Conservation (phyloP, 2,329 filamentous ascomycete genomes). For the Ramularia endophylla region DNA sequence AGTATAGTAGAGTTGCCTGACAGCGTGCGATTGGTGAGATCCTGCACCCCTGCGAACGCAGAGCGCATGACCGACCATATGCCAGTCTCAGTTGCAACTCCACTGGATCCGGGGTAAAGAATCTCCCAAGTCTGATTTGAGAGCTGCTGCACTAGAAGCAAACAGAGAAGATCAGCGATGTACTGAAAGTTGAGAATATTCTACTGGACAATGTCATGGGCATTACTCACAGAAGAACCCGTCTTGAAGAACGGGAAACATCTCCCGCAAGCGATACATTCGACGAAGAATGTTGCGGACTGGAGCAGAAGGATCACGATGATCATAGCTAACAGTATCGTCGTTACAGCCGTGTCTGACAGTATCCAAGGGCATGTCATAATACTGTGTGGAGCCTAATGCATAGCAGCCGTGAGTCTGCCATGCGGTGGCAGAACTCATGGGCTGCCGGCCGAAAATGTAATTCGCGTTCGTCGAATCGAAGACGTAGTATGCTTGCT, state of each 20-base stretch:
- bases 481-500: constrained; percentile 56
- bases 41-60: constrained; percentile 42
- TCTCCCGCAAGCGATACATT: constrained; percentile 53
- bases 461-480: constrained; percentile 59
- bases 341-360: constrained; percentile 51
- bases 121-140: constrained; percentile 50
- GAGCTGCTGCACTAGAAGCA: constrained; percentile 49
- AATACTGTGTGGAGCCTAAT: constrained; percentile 50
- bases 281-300: constrained; percentile 54
- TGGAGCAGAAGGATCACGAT: constrained; percentile 55
- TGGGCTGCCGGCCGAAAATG: constrained; percentile 57
- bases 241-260: constrained; percentile 53
- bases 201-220: too few species aligned
- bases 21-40: constrained; percentile 31
- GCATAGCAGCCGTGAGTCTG: constrained; percentile 57
- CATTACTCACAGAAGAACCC: constrained; percentile 49
- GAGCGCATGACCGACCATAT: constrained; percentile 54
- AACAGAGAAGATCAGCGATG: too few species aligned
- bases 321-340: constrained; percentile 50
- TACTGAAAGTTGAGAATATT: too few species aligned
- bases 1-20: constrained; percentile 26
- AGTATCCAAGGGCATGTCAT: constrained; percentile 49
- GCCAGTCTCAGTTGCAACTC: constrained; percentile 47
- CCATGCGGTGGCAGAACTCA: constrained; percentile 56
- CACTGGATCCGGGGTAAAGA: constrained; percentile 45